Conservation (phyloP, 345 rosid species). For the Syzygium aromaticum region DNA sequence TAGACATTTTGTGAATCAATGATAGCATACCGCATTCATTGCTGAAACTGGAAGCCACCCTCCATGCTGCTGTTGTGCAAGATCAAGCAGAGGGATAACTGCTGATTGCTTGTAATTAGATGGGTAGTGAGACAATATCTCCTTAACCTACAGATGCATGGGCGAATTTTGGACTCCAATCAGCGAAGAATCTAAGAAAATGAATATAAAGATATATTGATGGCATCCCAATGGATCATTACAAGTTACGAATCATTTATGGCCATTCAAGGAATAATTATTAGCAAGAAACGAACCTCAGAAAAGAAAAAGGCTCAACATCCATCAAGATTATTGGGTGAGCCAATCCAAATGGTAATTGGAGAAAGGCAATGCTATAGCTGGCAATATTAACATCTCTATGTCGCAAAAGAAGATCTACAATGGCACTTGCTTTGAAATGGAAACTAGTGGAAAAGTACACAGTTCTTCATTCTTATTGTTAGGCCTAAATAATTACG, state of each 20-base stretch:
- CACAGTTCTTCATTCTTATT: background rate
- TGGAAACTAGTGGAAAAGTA: background rate
- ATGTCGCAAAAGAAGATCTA: background rate
- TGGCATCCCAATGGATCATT: background rate
- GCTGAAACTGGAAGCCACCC: slow-evolving; percentile 99
- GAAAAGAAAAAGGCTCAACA: background rate
- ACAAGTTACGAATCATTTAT: background rate
- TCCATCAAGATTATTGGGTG: background rate
- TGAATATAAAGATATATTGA: background rate
- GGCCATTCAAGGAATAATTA: background rate
- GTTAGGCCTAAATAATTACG: background rate
- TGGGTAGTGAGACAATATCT: slow-evolving; percentile 91
- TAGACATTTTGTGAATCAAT: background rate
- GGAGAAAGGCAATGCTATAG: background rate
- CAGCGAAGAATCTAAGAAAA: background rate
- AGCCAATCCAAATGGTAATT: background rate
- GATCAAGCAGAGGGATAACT: slow-evolving; percentile 93
- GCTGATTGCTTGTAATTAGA: slow-evolving; percentile 98
- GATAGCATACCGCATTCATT: slow-evolving; percentile 73
- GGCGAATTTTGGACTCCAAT: background rate
- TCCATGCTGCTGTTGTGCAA: slow-evolving; percentile 99
- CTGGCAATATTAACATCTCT: background rate
- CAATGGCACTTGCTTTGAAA: background rate
- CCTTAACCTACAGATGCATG: slow-evolving; percentile 49
- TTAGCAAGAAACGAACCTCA: background rate